These are phyloP conservation scores for Smithsoniella earleae DNA, from an alignment of 163 green algal genomes.

Conservation along the genomic window DNA sequence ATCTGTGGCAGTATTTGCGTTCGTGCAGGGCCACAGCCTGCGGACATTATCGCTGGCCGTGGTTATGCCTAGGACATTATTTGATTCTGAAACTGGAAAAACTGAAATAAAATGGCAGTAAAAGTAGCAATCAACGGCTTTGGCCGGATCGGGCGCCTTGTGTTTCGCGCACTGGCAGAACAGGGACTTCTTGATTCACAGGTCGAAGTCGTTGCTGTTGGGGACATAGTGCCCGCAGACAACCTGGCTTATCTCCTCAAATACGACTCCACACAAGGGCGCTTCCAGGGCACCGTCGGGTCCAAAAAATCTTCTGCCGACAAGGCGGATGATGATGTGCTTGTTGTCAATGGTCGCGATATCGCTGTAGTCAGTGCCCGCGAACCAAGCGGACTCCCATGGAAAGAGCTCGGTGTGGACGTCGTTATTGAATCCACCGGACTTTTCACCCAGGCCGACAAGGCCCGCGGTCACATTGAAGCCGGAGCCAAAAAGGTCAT, in stretches of 20 bases:
- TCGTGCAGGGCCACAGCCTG: too few species aligned
- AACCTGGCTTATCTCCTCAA: slow-evolving; percentile 96
- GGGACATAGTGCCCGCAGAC: slow-evolving; percentile 94
- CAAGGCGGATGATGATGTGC: slow-evolving; percentile 71
- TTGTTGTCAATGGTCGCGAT: slow-evolving; percentile 88
- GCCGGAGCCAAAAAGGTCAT: slow-evolving; percentile 93
- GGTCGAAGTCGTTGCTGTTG: slow-evolving; percentile 81
- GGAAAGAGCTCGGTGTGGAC: slow-evolving; percentile 80
- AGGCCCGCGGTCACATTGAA: slow-evolving; percentile 90
- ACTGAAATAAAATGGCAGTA: too few species aligned
- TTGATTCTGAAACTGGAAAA: too few species aligned
- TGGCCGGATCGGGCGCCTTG: slow-evolving; percentile 95
- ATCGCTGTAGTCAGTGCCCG: slow-evolving; percentile 89
- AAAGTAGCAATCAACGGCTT: slow-evolving; percentile 99
- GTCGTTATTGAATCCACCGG: slow-evolving; percentile 96
- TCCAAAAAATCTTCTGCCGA: background rate
- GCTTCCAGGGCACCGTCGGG: slow-evolving; percentile 84
- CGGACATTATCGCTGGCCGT: too few species aligned
- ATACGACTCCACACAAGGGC: slow-evolving; percentile 98
- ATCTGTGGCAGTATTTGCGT: too few species aligned
- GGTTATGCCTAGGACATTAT: too few species aligned
- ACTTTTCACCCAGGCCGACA: slow-evolving; percentile 88
- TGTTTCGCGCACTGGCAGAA: slow-evolving; percentile 86
- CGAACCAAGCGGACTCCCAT: slow-evolving; percentile 89
- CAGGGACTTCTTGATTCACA: slow-evolving; percentile 51